A percentile compares a stretch with the other conserved stretches of the same genome.
Conservation (phyloP, 1,284 basidiomycete species). For the Ustilago curta region DNA sequence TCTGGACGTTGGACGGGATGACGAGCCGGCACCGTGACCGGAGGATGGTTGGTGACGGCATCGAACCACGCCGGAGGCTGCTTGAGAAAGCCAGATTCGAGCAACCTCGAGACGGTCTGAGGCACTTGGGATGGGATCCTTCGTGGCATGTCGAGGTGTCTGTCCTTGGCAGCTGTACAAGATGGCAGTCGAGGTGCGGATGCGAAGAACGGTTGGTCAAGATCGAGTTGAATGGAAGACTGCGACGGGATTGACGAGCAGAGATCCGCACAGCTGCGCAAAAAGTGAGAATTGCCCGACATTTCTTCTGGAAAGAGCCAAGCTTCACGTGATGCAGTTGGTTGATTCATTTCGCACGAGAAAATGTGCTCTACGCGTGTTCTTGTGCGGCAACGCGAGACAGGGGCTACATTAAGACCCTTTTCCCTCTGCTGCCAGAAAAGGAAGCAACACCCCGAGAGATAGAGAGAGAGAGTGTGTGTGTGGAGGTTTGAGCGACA, state of each 20-base stretch:
- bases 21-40: constrained; percentile 83
- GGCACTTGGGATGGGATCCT: constrained; percentile 89
- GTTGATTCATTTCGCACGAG: constrained; percentile 11
- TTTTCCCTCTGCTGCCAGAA: no score
- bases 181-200: background rate
- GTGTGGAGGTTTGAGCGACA: constrained; percentile 3
- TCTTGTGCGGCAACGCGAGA: constrained; percentile 28
- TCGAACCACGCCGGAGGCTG: constrained; percentile 85
- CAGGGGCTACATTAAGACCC: constrained; percentile 27
- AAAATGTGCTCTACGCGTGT: constrained; percentile 8
- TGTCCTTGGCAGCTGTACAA: background rate
- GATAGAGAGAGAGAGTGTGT: no score
- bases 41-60: constrained; percentile 87
- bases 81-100: constrained; percentile 78
- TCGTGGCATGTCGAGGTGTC: constrained; percentile 76
- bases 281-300: constrained; percentile 27
- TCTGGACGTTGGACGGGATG: constrained; percentile 75
- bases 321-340: constrained; percentile 24
- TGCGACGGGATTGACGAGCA: background rate
- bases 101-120: constrained; percentile 84
- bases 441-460: background rate
- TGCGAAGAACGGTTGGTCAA: background rate
- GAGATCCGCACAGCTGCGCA: background rate
- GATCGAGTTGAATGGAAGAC: background rate
- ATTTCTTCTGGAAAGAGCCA: constrained; percentile 16